Base-by-base conservation (phyloP, 2,329 filamentous ascomycete genomes). In the Myriosclerotinia duriaeana region DNA sequence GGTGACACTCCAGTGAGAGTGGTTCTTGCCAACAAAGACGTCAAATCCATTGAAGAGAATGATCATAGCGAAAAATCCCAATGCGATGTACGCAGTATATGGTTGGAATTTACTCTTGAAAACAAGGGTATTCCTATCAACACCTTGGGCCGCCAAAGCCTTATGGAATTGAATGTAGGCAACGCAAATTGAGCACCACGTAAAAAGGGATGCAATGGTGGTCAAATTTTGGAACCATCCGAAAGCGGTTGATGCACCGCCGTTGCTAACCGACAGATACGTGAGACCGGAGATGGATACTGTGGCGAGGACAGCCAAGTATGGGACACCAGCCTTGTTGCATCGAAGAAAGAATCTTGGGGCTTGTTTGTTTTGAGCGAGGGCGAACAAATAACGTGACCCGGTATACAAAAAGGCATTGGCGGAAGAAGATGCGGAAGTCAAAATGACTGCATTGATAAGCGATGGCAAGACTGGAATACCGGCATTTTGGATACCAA, bases 171-270 rank as follows among this genome's bases (percentile, higher is more conserved):
- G 85, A 66, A 93, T 79, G 77, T 91, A 94, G 0, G 89, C 89
- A 66, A 87, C 82, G 72, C 86, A 87, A 75, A 91, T 88, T 71
- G 87, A 85, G 52, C 83, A 82, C 78, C 89, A 92, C 75, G 90
- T 90, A 78, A 92, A 88, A 17, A 92, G 82, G 73, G 91, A 88
- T 1, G 89, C 90, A 0, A 90, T 89, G 14, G 90, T 92, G 22
- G 91, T 80, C 74, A 91, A 78, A 72, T 80, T 79, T 17, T 78
- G 78, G 70, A 80, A 79, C 79, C 79, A 80, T 62, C 72, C 73
- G 71, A 80, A 80, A 1, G 77, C 79, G 5, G 70, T 71, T 5
- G 75, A 71, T 12, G 74, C 68, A 42, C 78, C 85, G 5, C 89
- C 84, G 0, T 87, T 83, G 67, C 82, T 82, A 69, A 85, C 83